These are phyloP conservation scores for Annulohypoxylon maeteangense DNA, from an alignment of 495 filamentous ascomycete species.

Conservation along the genomic window DNA sequence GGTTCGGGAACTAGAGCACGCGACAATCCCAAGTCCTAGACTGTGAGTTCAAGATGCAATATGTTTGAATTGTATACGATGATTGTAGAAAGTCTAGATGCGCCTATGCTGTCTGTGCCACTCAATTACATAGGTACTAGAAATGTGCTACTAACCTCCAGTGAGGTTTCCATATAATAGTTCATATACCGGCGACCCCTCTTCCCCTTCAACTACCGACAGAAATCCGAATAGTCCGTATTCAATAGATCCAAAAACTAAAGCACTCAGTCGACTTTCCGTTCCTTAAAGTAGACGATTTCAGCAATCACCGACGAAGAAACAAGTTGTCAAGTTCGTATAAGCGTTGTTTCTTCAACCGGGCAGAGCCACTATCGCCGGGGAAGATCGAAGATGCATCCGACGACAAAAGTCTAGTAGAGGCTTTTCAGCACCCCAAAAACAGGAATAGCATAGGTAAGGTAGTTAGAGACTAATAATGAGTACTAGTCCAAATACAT, in stretches of 20 bases:
- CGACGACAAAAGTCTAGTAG: background rate
- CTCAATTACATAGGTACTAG: background rate
- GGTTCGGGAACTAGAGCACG: background rate
- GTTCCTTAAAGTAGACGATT: background rate
- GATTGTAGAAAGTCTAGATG: background rate
- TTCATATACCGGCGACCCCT: background rate
- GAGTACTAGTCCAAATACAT: background rate
- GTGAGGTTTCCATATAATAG: background rate
- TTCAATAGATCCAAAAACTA: background rate
- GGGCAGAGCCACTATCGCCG: background rate
- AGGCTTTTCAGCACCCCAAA: background rate
- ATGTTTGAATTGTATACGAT: background rate
- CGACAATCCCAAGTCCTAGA: background rate
- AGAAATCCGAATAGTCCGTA: background rate
- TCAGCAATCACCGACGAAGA: background rate
- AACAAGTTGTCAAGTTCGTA: background rate
- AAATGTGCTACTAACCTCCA: background rate
- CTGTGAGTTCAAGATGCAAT: background rate
- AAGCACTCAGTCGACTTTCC: background rate
- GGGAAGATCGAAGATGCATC: background rate
- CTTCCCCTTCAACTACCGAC: background rate
- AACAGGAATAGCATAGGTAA: background rate
- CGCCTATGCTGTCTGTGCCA: background rate
- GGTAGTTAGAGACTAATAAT: background rate
- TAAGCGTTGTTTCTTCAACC: background rate